Percentiles rank a stretch among this genome's conserved stretches.
These are phyloP conservation scores for Epicoccum nigrum DNA, from an alignment of 2,329 filamentous ascomycete genomes.

Conservation along the genomic window DNA sequence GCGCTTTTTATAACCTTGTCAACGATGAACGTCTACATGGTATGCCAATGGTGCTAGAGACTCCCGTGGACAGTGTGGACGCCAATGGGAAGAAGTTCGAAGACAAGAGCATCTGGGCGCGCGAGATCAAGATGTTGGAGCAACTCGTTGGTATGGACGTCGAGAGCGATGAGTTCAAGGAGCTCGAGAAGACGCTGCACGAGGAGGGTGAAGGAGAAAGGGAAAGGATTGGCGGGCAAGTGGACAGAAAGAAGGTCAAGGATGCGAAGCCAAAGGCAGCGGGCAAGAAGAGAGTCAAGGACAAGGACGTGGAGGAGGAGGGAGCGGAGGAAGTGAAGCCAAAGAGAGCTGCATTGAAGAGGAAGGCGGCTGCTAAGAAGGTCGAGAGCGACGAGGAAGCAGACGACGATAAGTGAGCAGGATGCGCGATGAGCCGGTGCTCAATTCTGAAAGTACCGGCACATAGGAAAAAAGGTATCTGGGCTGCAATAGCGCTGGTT, in stretches of 20 bases:
- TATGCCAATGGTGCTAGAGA: slow-evolving; percentile 92
- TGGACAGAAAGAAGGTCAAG: slow-evolving; percentile 63
- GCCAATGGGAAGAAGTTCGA: slow-evolving; percentile 69
- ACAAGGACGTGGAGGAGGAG: slow-evolving; percentile 6
- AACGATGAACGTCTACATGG: slow-evolving; percentile 78
- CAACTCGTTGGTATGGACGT: slow-evolving; percentile 82
- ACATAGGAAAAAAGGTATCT: no score
- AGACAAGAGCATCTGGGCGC: slow-evolving; percentile 85
- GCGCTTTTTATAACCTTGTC: slow-evolving; percentile 89
- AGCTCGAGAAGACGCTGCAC: slow-evolving; percentile 68
- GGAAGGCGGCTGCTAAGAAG: slow-evolving; percentile 21
- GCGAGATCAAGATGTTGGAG: slow-evolving; percentile 94
- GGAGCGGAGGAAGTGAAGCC: slow-evolving; percentile 3
- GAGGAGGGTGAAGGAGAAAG: slow-evolving; percentile 73
- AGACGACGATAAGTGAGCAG: slow-evolving; percentile 20
- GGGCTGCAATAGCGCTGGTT: neutral
- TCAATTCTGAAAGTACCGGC: no score
- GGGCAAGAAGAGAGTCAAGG: slow-evolving; percentile 26
- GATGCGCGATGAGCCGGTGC: neutral
- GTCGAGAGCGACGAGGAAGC: slow-evolving; percentile 30
- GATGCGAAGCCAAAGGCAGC: slow-evolving; percentile 49
- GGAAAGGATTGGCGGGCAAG: slow-evolving; percentile 76
- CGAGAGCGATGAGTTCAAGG: slow-evolving; percentile 73
- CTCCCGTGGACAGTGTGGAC: slow-evolving; percentile 80
- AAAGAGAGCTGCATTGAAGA: slow-evolving; percentile 22